Evolutionary conservation across 2,329 filamentous ascomycete genomes (phyloP), one percentile per base, ranked within the genome.

Genomic region (Phaeosphaeria sp.): DNA sequence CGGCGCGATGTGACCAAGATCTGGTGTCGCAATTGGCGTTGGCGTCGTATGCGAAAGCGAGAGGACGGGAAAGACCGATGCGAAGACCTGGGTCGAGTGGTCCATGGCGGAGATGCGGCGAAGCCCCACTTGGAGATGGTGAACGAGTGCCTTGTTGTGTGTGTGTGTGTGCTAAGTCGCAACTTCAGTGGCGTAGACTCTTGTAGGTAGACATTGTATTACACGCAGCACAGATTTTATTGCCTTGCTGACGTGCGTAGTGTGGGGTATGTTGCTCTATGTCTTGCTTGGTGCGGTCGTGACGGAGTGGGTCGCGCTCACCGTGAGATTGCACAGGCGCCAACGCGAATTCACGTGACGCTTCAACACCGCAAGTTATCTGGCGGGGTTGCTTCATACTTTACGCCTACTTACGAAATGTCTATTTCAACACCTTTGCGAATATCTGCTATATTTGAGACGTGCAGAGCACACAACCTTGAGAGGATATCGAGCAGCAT

Each of bases 61-160:
- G 23, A 77, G 73, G 11, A 75, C 67, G 17, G 80, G 77, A 62
- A 83, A 83, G 58, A 83, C 74, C 36, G 81, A 80, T 39, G 73
- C 70, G 72, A 82, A 80, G 62, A 79, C 67, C 46, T 72, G 67
- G 50, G 64, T 72, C 41, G 63, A 60, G 60, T 76, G 70, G 56
- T 77, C 72, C 74, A 77, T 77, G 44, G 64, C 58, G 59, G 63
- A 63, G 57, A 59, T 58, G 54, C 46, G 55, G 59, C 50, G 53
- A 55, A 60, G 61, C 66, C 65, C 69, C 63, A 52, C 68, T 62
- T 55, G 44, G 53, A 41, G 46, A 50, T 42, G 56, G 62, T 60
- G 56, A 56, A 56, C 47, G 50, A 25, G 21, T 21, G 25, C 23
- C 48, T 51, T 36, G 52, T 10, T 20, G 49, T 15, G n/a, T 43